Percentiles rank a stretch among this genome's conserved stretches.
phyloP scores from a whole-genome alignment of 306 rosid genomes.

The Cucumis melo region DNA sequence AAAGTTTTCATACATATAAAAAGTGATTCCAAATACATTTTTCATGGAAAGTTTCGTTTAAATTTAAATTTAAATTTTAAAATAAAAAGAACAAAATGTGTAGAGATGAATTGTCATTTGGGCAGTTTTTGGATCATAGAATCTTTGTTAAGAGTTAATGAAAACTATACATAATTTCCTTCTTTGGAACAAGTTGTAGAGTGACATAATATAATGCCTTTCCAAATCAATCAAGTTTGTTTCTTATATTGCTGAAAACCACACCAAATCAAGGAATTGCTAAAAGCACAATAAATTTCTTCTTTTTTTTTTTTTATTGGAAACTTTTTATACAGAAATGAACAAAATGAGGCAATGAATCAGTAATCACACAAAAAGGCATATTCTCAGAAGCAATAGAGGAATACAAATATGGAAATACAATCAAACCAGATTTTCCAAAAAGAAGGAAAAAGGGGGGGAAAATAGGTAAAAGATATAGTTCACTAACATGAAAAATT shows the following conservation, averaged over 20 bases:
- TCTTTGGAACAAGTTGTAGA: background rate
- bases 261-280: background rate
- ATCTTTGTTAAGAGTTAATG: background rate
- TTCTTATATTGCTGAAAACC: background rate
- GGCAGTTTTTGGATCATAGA: background rate
- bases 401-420: slow-evolving; percentile 11
- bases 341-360: background rate
- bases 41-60: background rate
- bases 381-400: slow-evolving; percentile 11
- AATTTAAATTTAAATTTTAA: too few relatives aligned
- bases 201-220: background rate
- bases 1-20: too few relatives aligned
- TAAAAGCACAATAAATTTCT: background rate
- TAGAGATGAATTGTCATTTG: background rate
- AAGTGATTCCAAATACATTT: too few relatives aligned
- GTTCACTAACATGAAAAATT: slow-evolving; percentile 14
- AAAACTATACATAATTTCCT: background rate
- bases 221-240: background rate
- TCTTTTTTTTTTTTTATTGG: background rate
- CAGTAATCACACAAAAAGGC: slow-evolving; percentile 5
- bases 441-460: background rate
- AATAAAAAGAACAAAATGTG: too few relatives aligned
- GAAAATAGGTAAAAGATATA: background rate
- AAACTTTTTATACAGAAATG: background rate
- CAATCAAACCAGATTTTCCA: slow-evolving; percentile 19